Base-by-base conservation (phyloP, 352 stramenopile genomes). In the Globisporangium iwayamae region DNA sequence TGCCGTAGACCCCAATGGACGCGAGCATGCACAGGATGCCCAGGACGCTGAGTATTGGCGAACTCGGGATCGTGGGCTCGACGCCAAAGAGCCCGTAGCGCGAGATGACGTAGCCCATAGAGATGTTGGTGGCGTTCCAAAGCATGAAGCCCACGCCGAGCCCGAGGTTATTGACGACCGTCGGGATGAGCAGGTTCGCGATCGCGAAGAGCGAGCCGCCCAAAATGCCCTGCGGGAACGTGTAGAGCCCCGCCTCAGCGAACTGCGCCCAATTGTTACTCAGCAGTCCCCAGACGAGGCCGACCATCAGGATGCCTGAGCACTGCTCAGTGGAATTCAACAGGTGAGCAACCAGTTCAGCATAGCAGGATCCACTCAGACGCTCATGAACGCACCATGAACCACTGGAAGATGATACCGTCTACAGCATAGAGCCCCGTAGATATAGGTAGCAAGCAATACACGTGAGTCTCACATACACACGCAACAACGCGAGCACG, bases 371-470 rank as follows among this genome's bases (percentile, higher is more conserved):
- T 46, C 13, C 47, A 25, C 7, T 28, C 7, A 10, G 14, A 3
- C 39, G 16, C 14, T 11, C n/a, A 9, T 4, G 6, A 53, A 65
- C 76, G 53, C 48, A 90, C 84, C 85, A 94, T 94, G 66, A 93
- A 93, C 85, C 85, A 94, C 67, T 94, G 85, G 70, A 92, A 94
- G 64, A 94, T 91, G 62, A 94, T 93, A 36, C 85, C 85, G 65
- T 94, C 85, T 91, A 41, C 57, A 72, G 2, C 39, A 57, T 18
- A 38, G 4, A 59, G 22, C 38, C n/a, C 46, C n/a, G 7, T 10
- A 4, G 32, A 70, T 18, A 53, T 22, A 56, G 22, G 22, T 25
- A 25, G 22, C 22, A 5, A 56, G 61, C 34, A 34, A 55, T 14
- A n/a, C 39, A 45, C 45, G 4, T 39, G 20, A 25, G 59, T 34